phyloP scores from a whole-genome alignment of 208 protist genomes.

The Tetramitus jugosus region DNA sequence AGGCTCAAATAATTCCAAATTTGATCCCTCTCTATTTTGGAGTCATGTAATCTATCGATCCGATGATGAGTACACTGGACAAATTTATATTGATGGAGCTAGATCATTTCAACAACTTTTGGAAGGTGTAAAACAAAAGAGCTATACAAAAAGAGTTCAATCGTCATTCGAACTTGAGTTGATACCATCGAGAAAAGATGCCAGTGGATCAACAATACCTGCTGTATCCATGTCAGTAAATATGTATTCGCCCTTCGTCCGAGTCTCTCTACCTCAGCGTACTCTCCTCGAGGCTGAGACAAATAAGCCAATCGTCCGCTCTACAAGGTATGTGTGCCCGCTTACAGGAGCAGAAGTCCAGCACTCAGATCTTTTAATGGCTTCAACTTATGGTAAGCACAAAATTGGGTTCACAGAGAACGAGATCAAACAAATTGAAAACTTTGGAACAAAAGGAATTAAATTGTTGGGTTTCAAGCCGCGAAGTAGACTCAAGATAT shows the following conservation, averaged over 20 bases:
- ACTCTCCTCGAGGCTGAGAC: slow-evolving; percentile 52
- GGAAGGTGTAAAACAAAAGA: neutral
- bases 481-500: slow-evolving; percentile 40
- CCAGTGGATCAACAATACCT: slow-evolving; percentile 30
- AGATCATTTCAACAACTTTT: neutral
- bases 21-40: slow-evolving; percentile 9
- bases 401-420: neutral
- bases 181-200: too few species aligned
- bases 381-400: slow-evolving; percentile 15
- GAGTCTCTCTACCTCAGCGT: slow-evolving; percentile 26
- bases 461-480: slow-evolving; percentile 65
- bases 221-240: slow-evolving; percentile 57
- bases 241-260: slow-evolving; percentile 52
- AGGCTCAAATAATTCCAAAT: neutral
- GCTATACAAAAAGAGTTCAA: slow-evolving; percentile 10
- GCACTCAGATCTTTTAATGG: slow-evolving; percentile 6
- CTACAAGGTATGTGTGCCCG: slow-evolving; percentile 38
- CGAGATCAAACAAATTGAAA: slow-evolving; percentile 9
- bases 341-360: slow-evolving; percentile 12
- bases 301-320: slow-evolving; percentile 43
- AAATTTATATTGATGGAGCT: neutral
- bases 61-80: slow-evolving; percentile 18
- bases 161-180: slow-evolving; percentile 16
- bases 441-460: slow-evolving; percentile 41
- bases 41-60: neutral